Percentiles rank a stretch among this genome's conserved stretches.
phyloP scores from a whole-genome alignment of 345 rosid species.

The Erysimum cheiranthoides region DNA sequence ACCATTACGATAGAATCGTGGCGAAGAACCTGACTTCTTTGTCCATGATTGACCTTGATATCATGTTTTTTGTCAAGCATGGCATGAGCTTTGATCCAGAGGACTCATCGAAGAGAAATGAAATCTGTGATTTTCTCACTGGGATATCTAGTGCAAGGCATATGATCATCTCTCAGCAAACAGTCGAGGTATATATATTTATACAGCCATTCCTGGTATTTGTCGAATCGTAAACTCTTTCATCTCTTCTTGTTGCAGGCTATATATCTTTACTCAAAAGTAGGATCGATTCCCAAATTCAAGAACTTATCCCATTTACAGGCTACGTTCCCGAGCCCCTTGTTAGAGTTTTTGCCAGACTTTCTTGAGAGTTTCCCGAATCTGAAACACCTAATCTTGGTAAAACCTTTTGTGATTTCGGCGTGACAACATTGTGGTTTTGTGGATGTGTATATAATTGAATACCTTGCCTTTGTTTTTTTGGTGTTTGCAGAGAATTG shows the following conservation, averaged over 20 bases:
- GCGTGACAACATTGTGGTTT: neutral
- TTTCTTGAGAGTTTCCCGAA: constrained; percentile 17
- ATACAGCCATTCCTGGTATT: neutral
- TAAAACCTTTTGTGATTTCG: neutral
- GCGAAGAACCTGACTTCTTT: constrained; percentile 12
- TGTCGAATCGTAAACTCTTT: neutral
- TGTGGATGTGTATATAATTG: neutral
- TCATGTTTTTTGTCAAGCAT: neutral
- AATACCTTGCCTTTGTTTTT: neutral
- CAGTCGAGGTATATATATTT: constrained; percentile 6
- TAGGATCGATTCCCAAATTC: constrained; percentile 21
- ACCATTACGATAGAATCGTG: neutral
- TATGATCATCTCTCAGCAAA: constrained; percentile 24
- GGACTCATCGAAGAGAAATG: neutral
- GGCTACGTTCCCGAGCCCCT: neutral
- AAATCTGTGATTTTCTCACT: constrained; percentile 2
- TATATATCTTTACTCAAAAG: constrained; percentile 16
- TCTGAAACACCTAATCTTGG: constrained; percentile 37
- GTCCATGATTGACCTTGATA: neutral
- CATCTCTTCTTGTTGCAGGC: constrained; percentile 7
- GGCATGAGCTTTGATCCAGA: neutral
- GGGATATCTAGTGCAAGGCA: constrained; percentile 5
- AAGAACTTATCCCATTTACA: constrained; percentile 10
- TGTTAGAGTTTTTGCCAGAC: neutral
- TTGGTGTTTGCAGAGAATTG: constrained; percentile 3